Evolutionary conservation across 495 filamentous ascomycete genomes (phyloP), one percentile per base, ranked within the genome.

Genomic region (Penicillium roqueforti): DNA sequence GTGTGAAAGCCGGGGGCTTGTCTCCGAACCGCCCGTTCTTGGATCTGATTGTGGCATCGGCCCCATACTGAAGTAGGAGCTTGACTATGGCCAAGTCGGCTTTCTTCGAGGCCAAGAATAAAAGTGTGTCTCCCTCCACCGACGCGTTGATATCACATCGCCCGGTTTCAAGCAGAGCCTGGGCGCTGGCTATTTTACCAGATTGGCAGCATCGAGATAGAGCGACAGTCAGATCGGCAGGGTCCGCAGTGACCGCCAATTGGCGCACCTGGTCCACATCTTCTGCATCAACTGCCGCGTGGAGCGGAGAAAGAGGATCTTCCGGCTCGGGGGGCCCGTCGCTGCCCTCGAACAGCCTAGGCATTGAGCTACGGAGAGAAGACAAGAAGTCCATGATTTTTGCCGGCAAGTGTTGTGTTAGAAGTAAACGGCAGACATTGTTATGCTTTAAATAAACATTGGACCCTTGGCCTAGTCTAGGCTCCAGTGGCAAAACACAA

Each of bases 141-240:
- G 41, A 1, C 6, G 42, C 32, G 44, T 54, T 47, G 34, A 47
- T 23, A 46, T 54, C 51, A 32, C 51, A 54, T 47, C 22, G 42
- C 13, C 42, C 51, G 18, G 42, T 29, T 11, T 47, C 51, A 16
- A 54, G 13, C 14, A 54, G 34, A 31, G 41, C 16, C 34, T 40
- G 32, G 10, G 22, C 34, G 14, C n/a, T 13, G 4, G 14, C 13
- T 6, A 6, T 41, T 34, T 54, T 54, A 7, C 43, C 36, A 4
- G 5, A 11, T n/a, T 54, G 42, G 25, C 52, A 54, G 16, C 36
- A 40, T 47, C 43, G 43, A 40, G 36, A 32, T 3, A 54, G 44
- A 47, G 36, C 52, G 13, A 44, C 43, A 32, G 18, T 20, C 16
- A 47, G 43, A 48, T 47, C 44, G 5, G 9, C 25, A 40, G 51